Evolutionary conservation across 768 basidiomycete species (phyloP).

Genomic region (Tylopilus cervinicoccineus): DNA sequence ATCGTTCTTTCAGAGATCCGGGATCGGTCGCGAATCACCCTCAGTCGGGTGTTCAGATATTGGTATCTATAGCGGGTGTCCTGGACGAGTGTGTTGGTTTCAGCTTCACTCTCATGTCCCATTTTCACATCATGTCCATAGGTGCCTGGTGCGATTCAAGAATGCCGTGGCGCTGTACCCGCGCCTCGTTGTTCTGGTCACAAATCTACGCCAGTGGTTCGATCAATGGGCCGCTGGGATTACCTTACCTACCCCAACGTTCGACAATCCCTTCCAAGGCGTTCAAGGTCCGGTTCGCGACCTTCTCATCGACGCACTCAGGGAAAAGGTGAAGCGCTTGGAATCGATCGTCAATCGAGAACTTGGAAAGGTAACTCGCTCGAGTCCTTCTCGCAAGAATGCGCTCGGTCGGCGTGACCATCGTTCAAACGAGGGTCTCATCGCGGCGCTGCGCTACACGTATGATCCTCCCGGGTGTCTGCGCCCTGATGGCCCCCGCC

Average conservation of each 20-base stretch:
- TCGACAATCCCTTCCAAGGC: slow-evolving; percentile 41
- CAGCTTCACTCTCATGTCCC: slow-evolving; percentile 16
- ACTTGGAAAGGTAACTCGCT: slow-evolving; percentile 32
- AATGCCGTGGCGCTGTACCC: slow-evolving; percentile 47
- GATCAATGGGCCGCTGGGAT: slow-evolving; percentile 45
- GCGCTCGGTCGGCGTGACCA: not conserved
- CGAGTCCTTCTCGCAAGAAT: slow-evolving; percentile 9
- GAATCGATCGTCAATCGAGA: slow-evolving; percentile 51
- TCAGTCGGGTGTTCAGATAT: slow-evolving; percentile 38
- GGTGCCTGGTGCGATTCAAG: slow-evolving; percentile 58
- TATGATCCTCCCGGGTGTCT: slow-evolving; percentile 57
- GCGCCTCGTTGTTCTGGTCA: slow-evolving; percentile 37
- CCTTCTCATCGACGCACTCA: slow-evolving; percentile 32
- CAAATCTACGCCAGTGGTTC: slow-evolving; percentile 43
- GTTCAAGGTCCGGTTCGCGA: slow-evolving; percentile 30
- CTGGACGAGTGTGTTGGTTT: slow-evolving; percentile 45
- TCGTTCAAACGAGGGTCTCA: slow-evolving; percentile 32
- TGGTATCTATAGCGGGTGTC: slow-evolving; percentile 44
- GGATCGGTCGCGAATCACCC: not conserved
- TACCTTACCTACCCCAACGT: slow-evolving; percentile 34
- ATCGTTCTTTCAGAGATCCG: slow-evolving; percentile 34
- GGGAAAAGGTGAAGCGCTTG: slow-evolving; percentile 31
- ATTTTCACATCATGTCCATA: slow-evolving; percentile 19
- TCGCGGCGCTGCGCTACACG: slow-evolving; percentile 34
- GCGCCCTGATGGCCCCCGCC: slow-evolving; percentile 49